These are phyloP conservation scores for Rhynchosporium agropyri DNA, from an alignment of 2,329 filamentous ascomycete species.

Conservation along the genomic window DNA sequence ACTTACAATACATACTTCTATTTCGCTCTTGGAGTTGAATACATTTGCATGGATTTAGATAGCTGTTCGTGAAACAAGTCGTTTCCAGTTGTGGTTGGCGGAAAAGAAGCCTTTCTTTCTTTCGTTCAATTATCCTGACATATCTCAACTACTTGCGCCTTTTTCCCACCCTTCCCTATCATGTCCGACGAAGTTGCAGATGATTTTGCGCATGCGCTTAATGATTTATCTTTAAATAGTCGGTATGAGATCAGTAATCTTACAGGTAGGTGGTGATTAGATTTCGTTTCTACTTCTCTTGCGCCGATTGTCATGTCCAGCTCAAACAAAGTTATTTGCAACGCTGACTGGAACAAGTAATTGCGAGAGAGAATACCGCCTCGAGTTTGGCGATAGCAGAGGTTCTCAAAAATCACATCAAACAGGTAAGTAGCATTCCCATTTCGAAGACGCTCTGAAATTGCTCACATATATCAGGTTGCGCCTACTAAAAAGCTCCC, in stretches of 20 bases:
- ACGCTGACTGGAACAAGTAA: slow-evolving; percentile 54
- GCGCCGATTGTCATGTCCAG: neutral
- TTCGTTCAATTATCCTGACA: slow-evolving; percentile 22
- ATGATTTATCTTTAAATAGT: slow-evolving; percentile 88
- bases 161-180: slow-evolving; percentile 45
- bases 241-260: slow-evolving; percentile 96
- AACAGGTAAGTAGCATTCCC: slow-evolving; percentile 69
- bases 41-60: slow-evolving; percentile 43
- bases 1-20: slow-evolving; percentile 45
- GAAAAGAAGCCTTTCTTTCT: slow-evolving; percentile 36
- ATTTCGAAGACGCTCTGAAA: slow-evolving; percentile 23
- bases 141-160: slow-evolving; percentile 31
- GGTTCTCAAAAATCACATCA: slow-evolving; percentile 89
- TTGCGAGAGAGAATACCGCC: slow-evolving; percentile 96
- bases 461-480: slow-evolving; percentile 58
- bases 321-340: neutral
- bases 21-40: slow-evolving; percentile 43
- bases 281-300: neutral
- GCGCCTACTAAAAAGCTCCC: slow-evolving; percentile 88
- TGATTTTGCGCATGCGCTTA: slow-evolving; percentile 90
- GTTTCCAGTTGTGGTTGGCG: slow-evolving; percentile 31
- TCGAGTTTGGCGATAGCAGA: slow-evolving; percentile 92
- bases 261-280: slow-evolving; percentile 50
- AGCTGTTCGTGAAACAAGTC: slow-evolving; percentile 42
- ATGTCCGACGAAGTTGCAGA: slow-evolving; percentile 88